Evolutionary conservation across 768 basidiomycete genomes (phyloP).

Genomic region (Infundibulicybe gibba): DNA sequence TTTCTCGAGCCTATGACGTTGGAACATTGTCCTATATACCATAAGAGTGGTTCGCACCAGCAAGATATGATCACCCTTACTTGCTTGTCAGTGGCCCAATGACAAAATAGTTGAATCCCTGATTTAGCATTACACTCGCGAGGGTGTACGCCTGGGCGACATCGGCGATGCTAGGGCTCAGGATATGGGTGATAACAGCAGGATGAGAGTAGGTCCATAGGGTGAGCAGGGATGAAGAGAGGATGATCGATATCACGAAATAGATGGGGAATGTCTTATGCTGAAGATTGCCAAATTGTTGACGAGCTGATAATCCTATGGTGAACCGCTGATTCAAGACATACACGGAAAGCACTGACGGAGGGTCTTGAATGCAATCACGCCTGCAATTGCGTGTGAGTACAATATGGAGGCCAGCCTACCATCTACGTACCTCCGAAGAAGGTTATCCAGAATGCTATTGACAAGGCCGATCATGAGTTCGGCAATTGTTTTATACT

Average conservation of each 20-base stretch:
- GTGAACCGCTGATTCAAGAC: neutral
- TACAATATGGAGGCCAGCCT: neutral
- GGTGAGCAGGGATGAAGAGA: slow-evolving; percentile 52
- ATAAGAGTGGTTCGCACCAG: neutral
- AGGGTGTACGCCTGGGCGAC: slow-evolving; percentile 66
- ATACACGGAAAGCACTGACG: slow-evolving; percentile 34
- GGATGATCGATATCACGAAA: slow-evolving; percentile 55
- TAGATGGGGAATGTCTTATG: slow-evolving; percentile 74
- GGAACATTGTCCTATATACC: slow-evolving; percentile 61
- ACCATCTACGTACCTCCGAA: slow-evolving; percentile 45
- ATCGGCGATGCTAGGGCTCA: slow-evolving; percentile 48
- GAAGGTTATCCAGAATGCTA: slow-evolving; percentile 63
- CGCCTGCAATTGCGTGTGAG: slow-evolving; percentile 27
- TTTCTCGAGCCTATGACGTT: slow-evolving; percentile 71
- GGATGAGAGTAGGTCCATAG: slow-evolving; percentile 59
- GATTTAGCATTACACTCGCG: slow-evolving; percentile 38
- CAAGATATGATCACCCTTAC: slow-evolving; percentile 27
- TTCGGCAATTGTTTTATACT: slow-evolving; percentile 9
- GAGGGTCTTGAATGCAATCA: slow-evolving; percentile 58
- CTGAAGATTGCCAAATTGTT: slow-evolving; percentile 72
- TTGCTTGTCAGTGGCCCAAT: slow-evolving; percentile 73
- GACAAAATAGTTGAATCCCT: slow-evolving; percentile 62
- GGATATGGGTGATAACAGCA: slow-evolving; percentile 43
- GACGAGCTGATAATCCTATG: slow-evolving; percentile 42
- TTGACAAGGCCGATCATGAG: slow-evolving; percentile 2